Evolutionary conservation across 1,284 basidiomycete genomes (phyloP).

Genomic region (Naganishia sp.): DNA sequence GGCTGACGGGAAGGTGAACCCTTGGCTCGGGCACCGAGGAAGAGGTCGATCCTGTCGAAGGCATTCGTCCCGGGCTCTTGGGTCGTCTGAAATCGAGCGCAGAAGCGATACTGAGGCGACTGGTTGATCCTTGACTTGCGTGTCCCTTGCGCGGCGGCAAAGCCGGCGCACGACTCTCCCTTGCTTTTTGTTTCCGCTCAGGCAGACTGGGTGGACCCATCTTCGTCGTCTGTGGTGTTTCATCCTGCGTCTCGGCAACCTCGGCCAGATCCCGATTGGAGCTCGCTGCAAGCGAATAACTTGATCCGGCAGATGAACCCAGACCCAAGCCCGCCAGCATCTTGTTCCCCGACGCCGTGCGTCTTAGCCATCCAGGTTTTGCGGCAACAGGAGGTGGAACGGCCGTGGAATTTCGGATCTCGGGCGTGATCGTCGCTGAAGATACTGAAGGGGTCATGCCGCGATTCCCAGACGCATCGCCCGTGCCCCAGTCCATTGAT

Average conservation of each 20-base stretch:
- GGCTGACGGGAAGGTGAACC: not conserved
- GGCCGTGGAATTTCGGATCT: too few relatives aligned
- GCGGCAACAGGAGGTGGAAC: slow-evolving; percentile 29
- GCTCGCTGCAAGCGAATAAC: not conserved
- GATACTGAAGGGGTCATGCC: slow-evolving; percentile 8
- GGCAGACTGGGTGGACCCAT: slow-evolving; percentile 24
- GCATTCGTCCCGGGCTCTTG: slow-evolving; percentile 21
- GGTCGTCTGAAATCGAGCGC: slow-evolving; percentile 23
- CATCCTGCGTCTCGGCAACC: slow-evolving; percentile 14
- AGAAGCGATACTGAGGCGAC: slow-evolving; percentile 22
- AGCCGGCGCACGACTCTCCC: not conserved
- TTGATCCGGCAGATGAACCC: not conserved
- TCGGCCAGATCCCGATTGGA: slow-evolving; percentile 7
- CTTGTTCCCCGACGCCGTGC: slow-evolving; percentile 30
- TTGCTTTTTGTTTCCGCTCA: not conserved
- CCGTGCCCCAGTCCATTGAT: slow-evolving; percentile 10
- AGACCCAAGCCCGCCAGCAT: slow-evolving; percentile 22
- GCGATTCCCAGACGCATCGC: not conserved
- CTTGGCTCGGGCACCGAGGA: not conserved
- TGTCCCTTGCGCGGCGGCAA: slow-evolving; percentile 11
- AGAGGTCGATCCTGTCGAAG: not conserved
- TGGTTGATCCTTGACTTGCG: not conserved
- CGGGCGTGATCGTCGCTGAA: slow-evolving; percentile 6
- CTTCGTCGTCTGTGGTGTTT: not conserved
- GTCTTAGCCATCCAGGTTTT: slow-evolving; percentile 30